phyloP scores from a whole-genome alignment of 441 rosid genomes.

The Melastoma candidum region DNA sequence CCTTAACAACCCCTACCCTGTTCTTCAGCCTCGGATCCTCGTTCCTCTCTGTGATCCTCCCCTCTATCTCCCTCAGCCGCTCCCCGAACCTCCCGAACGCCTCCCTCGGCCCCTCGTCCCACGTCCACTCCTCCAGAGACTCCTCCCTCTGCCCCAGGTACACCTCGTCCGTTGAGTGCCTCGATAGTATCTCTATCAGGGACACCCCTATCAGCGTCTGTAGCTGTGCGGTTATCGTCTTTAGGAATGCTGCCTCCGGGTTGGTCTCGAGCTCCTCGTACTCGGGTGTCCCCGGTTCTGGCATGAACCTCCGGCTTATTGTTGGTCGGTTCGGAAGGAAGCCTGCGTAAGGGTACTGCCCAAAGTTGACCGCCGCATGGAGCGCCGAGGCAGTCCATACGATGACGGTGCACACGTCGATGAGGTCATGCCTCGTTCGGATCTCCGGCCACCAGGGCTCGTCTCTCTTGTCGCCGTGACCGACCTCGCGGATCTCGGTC shows the following conservation, averaged over 20 bases:
- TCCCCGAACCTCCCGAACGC: conserved; percentile 22
- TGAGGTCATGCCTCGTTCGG: conserved; percentile 46
- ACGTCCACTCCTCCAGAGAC: conserved; percentile 41
- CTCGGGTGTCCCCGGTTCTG: conserved; percentile 61
- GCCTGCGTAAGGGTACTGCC: conserved; percentile 87
- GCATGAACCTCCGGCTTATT: conserved; percentile 80
- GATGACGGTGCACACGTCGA: conserved; percentile 57
- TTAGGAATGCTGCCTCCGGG: conserved; percentile 49
- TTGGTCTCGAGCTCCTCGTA: conserved; percentile 43
- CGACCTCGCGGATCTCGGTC: conserved; percentile 47
- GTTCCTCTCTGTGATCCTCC: conserved; percentile 4
- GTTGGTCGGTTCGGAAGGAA: conserved; percentile 88
- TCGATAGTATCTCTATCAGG: conserved; percentile 60
- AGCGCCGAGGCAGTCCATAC: conserved; percentile 89
- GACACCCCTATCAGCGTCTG: conserved; percentile 75
- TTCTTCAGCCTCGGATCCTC: too few species aligned
- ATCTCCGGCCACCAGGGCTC: conserved; percentile 71
- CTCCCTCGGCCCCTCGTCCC: conserved; percentile 44
- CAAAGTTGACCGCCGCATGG: conserved; percentile 89
- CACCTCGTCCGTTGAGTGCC: conserved; percentile 70
- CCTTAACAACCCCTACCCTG: too few species aligned
- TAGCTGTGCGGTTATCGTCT: conserved; percentile 68
- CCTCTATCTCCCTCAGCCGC: conserved; percentile 2
- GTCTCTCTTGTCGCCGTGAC: conserved; percentile 71
- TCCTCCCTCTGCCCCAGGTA: conserved; percentile 73